A percentile compares a stretch with the other conserved stretches of the same genome.
Conservation (phyloP, 768 basidiomycete genomes). For the Leccinum incarnatum region DNA sequence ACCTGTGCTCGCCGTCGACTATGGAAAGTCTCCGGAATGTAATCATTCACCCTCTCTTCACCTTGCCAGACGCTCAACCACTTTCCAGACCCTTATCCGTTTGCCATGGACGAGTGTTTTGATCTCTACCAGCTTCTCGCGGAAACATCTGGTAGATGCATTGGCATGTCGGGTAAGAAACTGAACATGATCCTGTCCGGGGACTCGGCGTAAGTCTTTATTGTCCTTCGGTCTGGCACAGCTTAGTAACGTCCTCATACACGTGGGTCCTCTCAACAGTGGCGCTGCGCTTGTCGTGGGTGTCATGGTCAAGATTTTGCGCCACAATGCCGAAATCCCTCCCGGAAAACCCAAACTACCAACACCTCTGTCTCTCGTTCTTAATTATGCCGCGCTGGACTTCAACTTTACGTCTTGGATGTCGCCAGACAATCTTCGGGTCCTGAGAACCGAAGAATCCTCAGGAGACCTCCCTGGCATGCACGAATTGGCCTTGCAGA, state of each 20-base stretch:
- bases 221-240: slow-evolving; percentile 2
- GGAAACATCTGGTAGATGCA: slow-evolving; percentile 71
- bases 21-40: slow-evolving; percentile 98
- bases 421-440: slow-evolving; percentile 77
- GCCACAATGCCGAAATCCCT: slow-evolving; percentile 43
- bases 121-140: slow-evolving; percentile 83
- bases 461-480: slow-evolving; percentile 76
- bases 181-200: slow-evolving; percentile 81
- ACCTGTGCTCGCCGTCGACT: slow-evolving; percentile 84
- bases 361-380: slow-evolving; percentile 76
- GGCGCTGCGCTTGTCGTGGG: slow-evolving; percentile 87
- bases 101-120: slow-evolving; percentile 92
- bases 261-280: slow-evolving; percentile 39
- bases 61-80: slow-evolving; percentile 2
- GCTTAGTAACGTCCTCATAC: slow-evolving; percentile 7
- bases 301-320: slow-evolving; percentile 82
- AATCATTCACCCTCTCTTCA: slow-evolving; percentile 24
- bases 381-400: slow-evolving; percentile 90
- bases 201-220: slow-evolving; percentile 87
- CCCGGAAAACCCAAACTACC: slow-evolving; percentile 47
- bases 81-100: slow-evolving; percentile 87
- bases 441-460: slow-evolving; percentile 85
- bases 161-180: slow-evolving; percentile 86
- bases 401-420: slow-evolving; percentile 99
- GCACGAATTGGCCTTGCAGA: slow-evolving; percentile 68